Evolutionary conservation across 139 green algal species (phyloP), one percentile per base, ranked within the genome.

Genomic region (Chlamydomonas urium): DNA sequence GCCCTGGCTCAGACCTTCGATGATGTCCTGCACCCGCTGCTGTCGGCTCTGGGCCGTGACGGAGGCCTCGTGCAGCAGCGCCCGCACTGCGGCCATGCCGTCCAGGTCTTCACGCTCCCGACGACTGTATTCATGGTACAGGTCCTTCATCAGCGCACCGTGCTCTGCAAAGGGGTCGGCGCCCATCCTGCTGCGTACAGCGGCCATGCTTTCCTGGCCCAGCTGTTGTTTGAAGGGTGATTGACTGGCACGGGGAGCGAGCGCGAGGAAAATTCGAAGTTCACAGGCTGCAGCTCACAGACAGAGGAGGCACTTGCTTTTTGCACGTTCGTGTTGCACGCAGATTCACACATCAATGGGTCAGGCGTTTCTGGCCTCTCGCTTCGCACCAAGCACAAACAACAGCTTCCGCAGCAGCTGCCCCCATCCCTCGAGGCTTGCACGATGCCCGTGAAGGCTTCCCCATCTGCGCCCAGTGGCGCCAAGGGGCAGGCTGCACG

Each of bases 401-500:
- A 53, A 53, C 42, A 53, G 14, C 42, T 10, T 53, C 14, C 42
- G 10, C 42, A 53, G 17, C 42, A 53, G 42, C n/a, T n/a, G n/a
- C n/a, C n/a, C n/a, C n/a, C n/a, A n/a, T n/a, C n/a, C n/a, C n/a
- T n/a, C n/a, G n/a, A n/a, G n/a, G n/a, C n/a, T n/a, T n/a, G n/a
- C n/a, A n/a, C n/a, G n/a, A n/a, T n/a, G n/a, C n/a, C n/a, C n/a
- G n/a, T n/a, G n/a, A n/a, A n/a, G n/a, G n/a, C n/a, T n/a, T n/a
- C n/a, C 14, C 14, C 42, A 10, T n/a, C 14, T 53, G 42, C 42
- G 42, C 17, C 42, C 14, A 10, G 10, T 17, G 42, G 42, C 14
- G 42, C 42, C 42, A 62, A 34, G 53, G 53, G 53, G 28, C 45
- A 61, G 24, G n/a, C n/a, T n/a, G n/a, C n/a, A n/a, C 37, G 61